Base-by-base conservation (phyloP, 768 basidiomycete species). In the Gelatoporia subvermispora region DNA sequence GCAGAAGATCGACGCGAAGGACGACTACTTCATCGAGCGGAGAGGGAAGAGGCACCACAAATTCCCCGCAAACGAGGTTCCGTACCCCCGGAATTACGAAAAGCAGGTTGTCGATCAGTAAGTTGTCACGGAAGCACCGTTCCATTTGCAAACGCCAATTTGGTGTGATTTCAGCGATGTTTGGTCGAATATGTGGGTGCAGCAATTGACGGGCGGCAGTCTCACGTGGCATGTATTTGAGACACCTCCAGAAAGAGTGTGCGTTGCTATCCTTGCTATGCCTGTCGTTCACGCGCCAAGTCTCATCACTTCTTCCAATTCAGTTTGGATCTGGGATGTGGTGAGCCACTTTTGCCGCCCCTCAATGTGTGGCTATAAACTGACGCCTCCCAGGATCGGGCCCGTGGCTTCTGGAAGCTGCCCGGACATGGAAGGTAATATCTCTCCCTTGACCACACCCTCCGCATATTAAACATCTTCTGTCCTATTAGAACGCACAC, bases 281-380 rank as follows among this genome's bases (percentile, higher is more conserved):
- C 45, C 47, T 50, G 20, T 43, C 20, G 11, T 24, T 21, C 15
- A 8, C 13, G 23, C 34, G 7, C 51, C 46, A 21, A 47, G 22
- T 3, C 9, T 34, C 51, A 45, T 38, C 43, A 35, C 10, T 35
- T 45, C 31, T 41, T 28, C 49, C 13, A 42, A 57, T 54, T 24
- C 55, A 81, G 84, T 28, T 69, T 89, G 23, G 87, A 89, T 55
- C 66, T 89, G 39, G 87, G 85, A 9, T 88, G 85, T 58, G 86
- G 84, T 83, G 54, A 60, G 77, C 68, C 8, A 21, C 38, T 41
- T 35, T 16, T 43, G 35, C n/a, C 49, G 18, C 38, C 20, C 17
- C 40, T 38, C 28, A 13, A 45, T 31, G 20, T 24, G 35, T 22
- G 23, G 28, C 25, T 47, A 36, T 2, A 35, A 36, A 24, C 35